Evolutionary conservation across 1,284 basidiomycete species (phyloP), one percentile per base, ranked within the genome.

Genomic region (Heterobasidion annosum): DNA sequence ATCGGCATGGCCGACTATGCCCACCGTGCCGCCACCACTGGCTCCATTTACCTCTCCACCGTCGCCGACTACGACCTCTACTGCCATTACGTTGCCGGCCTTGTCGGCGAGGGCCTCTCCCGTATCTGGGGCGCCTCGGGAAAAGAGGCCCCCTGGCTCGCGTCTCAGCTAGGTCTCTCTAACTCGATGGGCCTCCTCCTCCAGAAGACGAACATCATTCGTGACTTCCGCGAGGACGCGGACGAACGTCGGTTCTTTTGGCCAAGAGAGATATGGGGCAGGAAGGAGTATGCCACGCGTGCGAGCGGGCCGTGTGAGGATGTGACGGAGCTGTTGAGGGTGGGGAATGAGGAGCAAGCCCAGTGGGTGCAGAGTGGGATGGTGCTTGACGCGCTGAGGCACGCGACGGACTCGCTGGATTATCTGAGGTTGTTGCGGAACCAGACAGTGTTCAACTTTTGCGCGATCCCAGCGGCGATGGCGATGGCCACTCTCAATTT

Each of bases 131-230:
- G 90, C 15, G 89, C 91, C 8, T 93, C 92, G 3, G 83, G 83
- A 45, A 93, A 95, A 66, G 96, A 99, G 71, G 78, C 78, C 0
- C 66, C 78, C 0, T 91, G 83, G 77, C 72, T 99, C 50, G 86
- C 81, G 43, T 73, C 83, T 48, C 91, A 98, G 68, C 81, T 97
- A 56, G 87, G 88, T 59, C 79, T 99, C 1, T 86, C 88, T 61
- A 98, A 98, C 72, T 91, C 90, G 49, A 94, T 98, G 90, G 97
- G 97, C n/a, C 78, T 96, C 15, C 78, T 98, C 53, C 79, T 99
- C 10, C 97, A 99, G 70, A 99, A 99, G 74, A 98, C 94, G 43
- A 99, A 99, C 73, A 98, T 99, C 69, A 91, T 94, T 59, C 87
- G 96, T 55, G 97, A 99, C 69, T 93, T 88, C 71, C 83, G 91